Percentiles rank a stretch among this genome's conserved stretches.
phyloP scores from a whole-genome alignment of 768 basidiomycete species.

The Lactifluus piperatus region DNA sequence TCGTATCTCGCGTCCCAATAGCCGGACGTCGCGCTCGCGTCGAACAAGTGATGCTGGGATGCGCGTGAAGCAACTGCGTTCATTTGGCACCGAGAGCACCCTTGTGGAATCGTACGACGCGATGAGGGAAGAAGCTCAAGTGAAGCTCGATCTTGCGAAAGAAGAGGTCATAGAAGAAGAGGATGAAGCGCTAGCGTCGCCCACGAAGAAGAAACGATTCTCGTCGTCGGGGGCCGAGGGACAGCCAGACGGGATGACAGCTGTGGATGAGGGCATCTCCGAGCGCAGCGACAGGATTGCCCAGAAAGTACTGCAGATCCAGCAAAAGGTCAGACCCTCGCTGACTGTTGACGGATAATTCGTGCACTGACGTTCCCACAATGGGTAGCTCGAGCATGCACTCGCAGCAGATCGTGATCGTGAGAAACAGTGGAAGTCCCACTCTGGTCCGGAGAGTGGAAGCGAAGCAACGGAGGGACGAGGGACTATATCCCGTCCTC shows the following conservation, averaged over 20 bases:
- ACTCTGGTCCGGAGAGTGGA: conserved; percentile 46
- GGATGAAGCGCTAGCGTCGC: conserved; percentile 22
- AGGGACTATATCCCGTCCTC: conserved; percentile 1
- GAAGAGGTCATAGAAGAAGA: conserved; percentile 45
- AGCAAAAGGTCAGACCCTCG: conserved; percentile 65
- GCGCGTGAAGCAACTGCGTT: conserved; percentile 45
- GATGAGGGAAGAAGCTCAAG: conserved; percentile 31
- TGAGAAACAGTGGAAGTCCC: conserved; percentile 32
- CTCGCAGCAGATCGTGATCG: conserved; percentile 57
- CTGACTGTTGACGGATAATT: neutral
- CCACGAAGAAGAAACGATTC: conserved; percentile 65
- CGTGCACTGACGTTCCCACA: neutral
- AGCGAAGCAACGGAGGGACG: conserved; percentile 34
- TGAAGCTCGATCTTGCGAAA: conserved; percentile 48
- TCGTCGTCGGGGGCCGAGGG: conserved; percentile 58
- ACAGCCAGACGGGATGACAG: conserved; percentile 70
- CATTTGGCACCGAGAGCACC: conserved; percentile 73
- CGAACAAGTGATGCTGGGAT: conserved; percentile 52
- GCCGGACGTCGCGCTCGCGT: conserved; percentile 53
- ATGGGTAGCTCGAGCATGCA: conserved; percentile 63
- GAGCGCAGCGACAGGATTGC: conserved; percentile 82
- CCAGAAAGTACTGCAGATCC: conserved; percentile 80
- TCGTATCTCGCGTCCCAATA: conserved; percentile 27
- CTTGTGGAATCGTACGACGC: conserved; percentile 56
- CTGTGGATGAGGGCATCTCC: conserved; percentile 81